Evolutionary conservation across 805 yeast species (phyloP), one percentile per base, ranked within the genome.

Genomic region (Candida montana): DNA sequence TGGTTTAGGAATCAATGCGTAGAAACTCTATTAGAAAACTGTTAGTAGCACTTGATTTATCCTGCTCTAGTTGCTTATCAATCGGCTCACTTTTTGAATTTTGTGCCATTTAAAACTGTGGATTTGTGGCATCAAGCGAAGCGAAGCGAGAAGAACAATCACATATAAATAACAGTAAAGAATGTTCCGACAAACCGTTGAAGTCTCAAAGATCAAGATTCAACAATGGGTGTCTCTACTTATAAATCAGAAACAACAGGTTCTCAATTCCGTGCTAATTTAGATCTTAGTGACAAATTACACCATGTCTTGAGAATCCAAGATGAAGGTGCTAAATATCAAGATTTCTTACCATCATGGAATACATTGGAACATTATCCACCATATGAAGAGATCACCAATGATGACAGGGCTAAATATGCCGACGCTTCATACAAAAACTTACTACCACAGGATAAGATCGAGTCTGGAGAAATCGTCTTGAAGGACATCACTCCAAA

Each of bases 401-500:
- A 34, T 17, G 36, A 39, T 13, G 45, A 45, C 15, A 36, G 37
- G 16, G 48, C 50, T 11, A 34, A 41, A 44, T 40, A 46, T 49
- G 59, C 58, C 24, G 50, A 53, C 34, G 39, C 50, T 11, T 33
- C 17, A 5, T 54, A 52, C 26, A 44, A 51, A 15, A 51, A 53
- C 24, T 32, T 56, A n/a, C 39, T 55, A n/a, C 50, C 69, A 15
- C 31, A 23, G 8, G 45, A 45, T 3, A 41, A 38, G 18, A 12
- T 41, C 7, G 26, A 20, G 12, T 30, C 40, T 32, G 45, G 42
- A n/a, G 39, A 37, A 15, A 44, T 44, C 23, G 34, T 17, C 13
- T 5, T 41, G 11, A 45, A 45, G 20, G 3, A 27, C 11, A 35
- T 83, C 34, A 77, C 85, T 2, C 89, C 90, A 20, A 81, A 75